Percentiles rank a stretch among this genome's conserved stretches.
These are phyloP conservation scores for Saccharomycopsis oosterbeekiorum DNA, from an alignment of 805 yeast species.

Conservation along the genomic window DNA sequence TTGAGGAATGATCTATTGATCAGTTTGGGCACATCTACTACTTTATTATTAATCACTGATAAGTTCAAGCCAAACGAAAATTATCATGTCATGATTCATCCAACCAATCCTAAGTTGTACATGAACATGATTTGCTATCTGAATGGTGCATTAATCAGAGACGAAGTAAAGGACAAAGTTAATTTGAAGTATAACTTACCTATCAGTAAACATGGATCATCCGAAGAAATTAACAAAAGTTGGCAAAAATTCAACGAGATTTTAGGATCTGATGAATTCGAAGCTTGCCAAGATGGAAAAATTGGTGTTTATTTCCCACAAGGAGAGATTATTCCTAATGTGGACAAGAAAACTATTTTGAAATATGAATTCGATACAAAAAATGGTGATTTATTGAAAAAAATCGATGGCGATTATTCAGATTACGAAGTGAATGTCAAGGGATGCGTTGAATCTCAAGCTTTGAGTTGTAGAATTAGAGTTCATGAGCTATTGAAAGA, in stretches of 20 bases:
- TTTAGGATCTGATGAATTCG: slow-evolving; percentile 27
- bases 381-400: slow-evolving; percentile 23
- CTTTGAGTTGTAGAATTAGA: slow-evolving; percentile 72
- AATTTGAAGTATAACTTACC: slow-evolving; percentile 34
- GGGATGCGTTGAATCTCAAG: slow-evolving; percentile 79
- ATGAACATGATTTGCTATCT: slow-evolving; percentile 97
- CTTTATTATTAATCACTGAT: slow-evolving; percentile 73
- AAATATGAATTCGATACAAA: slow-evolving; percentile 38
- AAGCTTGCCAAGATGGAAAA: slow-evolving; percentile 29
- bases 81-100: slow-evolving; percentile 81
- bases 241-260: slow-evolving; percentile 58
- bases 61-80: slow-evolving; percentile 68
- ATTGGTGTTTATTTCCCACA: slow-evolving; percentile 79
- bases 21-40: slow-evolving; percentile 88
- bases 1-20: slow-evolving; percentile 66
- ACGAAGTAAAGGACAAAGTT: slow-evolving; percentile 54
- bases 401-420: slow-evolving; percentile 32
- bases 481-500: slow-evolving; percentile 63
- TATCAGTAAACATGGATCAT: background rate
- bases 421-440: slow-evolving; percentile 55
- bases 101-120: slow-evolving; percentile 62
- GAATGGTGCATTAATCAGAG: slow-evolving; percentile 84
- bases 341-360: slow-evolving; percentile 31
- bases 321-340: slow-evolving; percentile 88
- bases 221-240: slow-evolving; percentile 24